Base-by-base conservation (phyloP, 2,329 filamentous ascomycete genomes). In the Beauveria asiatica region DNA sequence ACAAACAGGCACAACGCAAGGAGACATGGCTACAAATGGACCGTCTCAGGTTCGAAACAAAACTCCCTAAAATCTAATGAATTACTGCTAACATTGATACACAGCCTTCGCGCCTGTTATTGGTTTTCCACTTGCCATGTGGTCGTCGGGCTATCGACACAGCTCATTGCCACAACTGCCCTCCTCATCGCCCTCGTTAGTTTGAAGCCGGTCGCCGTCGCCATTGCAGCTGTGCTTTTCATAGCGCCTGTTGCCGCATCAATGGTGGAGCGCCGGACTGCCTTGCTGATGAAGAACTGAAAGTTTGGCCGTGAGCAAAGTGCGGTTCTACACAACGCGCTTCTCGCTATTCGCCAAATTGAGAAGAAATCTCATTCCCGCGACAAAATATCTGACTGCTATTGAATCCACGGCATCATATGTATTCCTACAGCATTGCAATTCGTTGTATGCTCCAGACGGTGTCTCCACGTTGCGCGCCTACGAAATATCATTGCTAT, bases 391-490 rank as follows among this genome's bases (percentile, higher is more conserved):
- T 56, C 78, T 85, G 57, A 89, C 89, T 71, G 78, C 87, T 1
- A 78, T 90, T 1, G 86, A 90, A 69, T 87, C 83, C 61, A 87
- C 80, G 1, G 80, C 83, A 44, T 89, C 88, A 69, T 86, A 83
- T 1, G 87, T 87, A 0, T 82, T 90, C 1, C 89, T 88, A 64
- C 87, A 90, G 68, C 84, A 87, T 66, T 89, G 90, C 62, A 83
- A 83, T 2, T 83, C 85, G 27, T 33, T 57, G 16, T 46, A 37
- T 1, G 81, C 85, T 1, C 78, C 90, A 8, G 80, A 80, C 0
- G 88, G 88, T 5, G 80, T 90, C 13, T 76, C 81, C 1, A 90
- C 87, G 0, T 88, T 90, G 58, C 83, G 88, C 3, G 84, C 85
- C 0, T 90, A 88, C 63, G 82, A 81, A 64, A 88, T 87, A 23